A percentile compares a stretch with the other conserved stretches of the same genome.
Evolutionary conservation across 1,284 basidiomycete genomes (phyloP).

Genomic region (Athelia psychrophila): DNA sequence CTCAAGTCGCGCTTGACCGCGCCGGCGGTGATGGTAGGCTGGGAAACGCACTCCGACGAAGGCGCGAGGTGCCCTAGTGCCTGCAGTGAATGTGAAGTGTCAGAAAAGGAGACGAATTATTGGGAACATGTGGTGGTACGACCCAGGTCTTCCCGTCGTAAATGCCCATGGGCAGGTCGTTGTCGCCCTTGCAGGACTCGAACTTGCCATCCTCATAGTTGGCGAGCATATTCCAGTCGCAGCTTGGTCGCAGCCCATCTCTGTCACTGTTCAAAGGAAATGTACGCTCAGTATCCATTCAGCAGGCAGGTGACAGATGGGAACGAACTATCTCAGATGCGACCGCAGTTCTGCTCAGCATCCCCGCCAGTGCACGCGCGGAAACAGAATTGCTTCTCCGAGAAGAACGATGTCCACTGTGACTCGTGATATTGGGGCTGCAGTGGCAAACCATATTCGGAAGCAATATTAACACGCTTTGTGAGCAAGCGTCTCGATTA

Average conservation of each 20-base stretch:
- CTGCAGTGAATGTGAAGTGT: background rate
- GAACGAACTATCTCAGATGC: slow-evolving; percentile 18
- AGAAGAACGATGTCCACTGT: slow-evolving; percentile 56
- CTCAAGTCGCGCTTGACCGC: background rate
- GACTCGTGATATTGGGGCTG: too few relatives aligned
- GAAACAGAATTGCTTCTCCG: slow-evolving; percentile 57
- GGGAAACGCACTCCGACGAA: background rate
- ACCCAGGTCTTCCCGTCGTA: background rate
- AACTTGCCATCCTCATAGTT: slow-evolving; percentile 28
- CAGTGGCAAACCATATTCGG: too few relatives aligned
- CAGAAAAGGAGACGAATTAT: background rate
- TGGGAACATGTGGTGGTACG: background rate
- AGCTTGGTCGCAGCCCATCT: slow-evolving; percentile 36
- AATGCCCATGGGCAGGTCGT: background rate
- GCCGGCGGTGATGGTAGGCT: background rate
- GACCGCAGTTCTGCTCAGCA: slow-evolving; percentile 53
- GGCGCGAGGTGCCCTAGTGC: background rate
- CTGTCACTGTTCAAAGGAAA: background rate
- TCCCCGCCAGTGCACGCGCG: slow-evolving; percentile 57
- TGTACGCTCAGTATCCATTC: background rate
- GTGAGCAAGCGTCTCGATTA: too few relatives aligned
- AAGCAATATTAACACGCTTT: too few relatives aligned
- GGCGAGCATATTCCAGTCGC: slow-evolving; percentile 38
- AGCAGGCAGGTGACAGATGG: background rate
- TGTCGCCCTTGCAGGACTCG: slow-evolving; percentile 34